phyloP scores from a whole-genome alignment of 1,284 basidiomycete genomes.

The Butyriboletus appendiculatus region DNA sequence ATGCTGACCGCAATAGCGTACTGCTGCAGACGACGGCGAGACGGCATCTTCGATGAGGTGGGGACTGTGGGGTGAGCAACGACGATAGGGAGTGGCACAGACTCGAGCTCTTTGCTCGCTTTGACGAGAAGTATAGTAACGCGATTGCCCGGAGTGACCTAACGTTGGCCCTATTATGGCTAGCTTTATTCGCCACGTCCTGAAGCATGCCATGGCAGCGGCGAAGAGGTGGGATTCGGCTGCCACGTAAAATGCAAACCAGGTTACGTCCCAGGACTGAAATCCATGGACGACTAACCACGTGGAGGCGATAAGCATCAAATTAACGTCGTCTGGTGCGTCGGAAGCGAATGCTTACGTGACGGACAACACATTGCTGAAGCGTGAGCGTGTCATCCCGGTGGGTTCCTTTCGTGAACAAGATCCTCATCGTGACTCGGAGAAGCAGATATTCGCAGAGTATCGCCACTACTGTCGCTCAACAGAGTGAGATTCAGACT shows the following conservation, averaged over 20 bases:
- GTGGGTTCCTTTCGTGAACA: neutral
- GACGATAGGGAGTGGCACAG: neutral
- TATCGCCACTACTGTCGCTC: neutral
- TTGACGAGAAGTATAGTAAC: neutral
- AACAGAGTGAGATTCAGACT: neutral
- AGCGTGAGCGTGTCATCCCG: neutral
- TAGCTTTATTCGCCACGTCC: neutral
- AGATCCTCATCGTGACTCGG: neutral
- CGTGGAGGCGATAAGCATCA: too few relatives aligned
- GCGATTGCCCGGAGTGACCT: neutral
- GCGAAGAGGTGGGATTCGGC: neutral
- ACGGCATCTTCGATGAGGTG: slow-evolving; percentile 15
- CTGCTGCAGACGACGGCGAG: slow-evolving; percentile 28
- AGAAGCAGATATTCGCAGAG: neutral
- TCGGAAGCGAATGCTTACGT: too few relatives aligned
- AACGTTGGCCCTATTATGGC: neutral
- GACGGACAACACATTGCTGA: neutral
- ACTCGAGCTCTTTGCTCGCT: neutral
- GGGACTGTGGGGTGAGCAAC: neutral
- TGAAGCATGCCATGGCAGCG: neutral
- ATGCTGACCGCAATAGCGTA: slow-evolving; percentile 37
- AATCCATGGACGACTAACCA: too few relatives aligned
- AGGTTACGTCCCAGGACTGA: neutral
- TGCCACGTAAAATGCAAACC: neutral
- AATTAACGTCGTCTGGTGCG: neutral